Percentiles rank a stretch among this genome's conserved stretches.
Conservation (phyloP, 805 yeast species). For the Kuraishia cidri region DNA sequence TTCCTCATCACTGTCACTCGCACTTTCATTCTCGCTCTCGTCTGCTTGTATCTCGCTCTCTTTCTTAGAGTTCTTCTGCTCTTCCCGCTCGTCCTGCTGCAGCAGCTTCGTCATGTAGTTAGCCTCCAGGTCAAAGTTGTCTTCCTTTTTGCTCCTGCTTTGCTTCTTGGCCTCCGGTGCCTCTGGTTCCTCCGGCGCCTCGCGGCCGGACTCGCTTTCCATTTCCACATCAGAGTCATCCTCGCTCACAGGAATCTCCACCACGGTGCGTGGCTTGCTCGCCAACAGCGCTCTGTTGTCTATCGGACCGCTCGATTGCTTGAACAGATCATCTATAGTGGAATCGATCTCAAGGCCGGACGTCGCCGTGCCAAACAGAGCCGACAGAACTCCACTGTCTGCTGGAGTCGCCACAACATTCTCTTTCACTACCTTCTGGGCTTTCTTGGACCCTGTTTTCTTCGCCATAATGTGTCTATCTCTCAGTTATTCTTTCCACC, state of each 20-base stretch:
- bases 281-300: neutral
- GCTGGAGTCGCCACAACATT: neutral
- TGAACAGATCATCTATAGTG: constrained; percentile 1
- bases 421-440: neutral
- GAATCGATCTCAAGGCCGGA: constrained; percentile 1
- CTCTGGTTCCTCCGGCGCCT: constrained; percentile 13
- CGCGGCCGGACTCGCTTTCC: too few relatives aligned
- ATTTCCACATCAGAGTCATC: constrained; percentile 14
- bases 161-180: constrained; percentile 7
- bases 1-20: constrained; percentile 5
- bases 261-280: constrained; percentile 1
- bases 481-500: too few relatives aligned
- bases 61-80: constrained; percentile 5
- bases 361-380: constrained; percentile 1
- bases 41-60: constrained; percentile 4
- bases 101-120: constrained; percentile 42
- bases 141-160: constrained; percentile 10
- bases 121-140: constrained; percentile 41
- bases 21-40: constrained; percentile 8
- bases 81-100: constrained; percentile 22
- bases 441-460: neutral
- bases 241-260: constrained; percentile 11
- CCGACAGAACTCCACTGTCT: neutral
- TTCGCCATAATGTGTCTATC: constrained; percentile 1
- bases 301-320: constrained; percentile 3